These are phyloP conservation scores for Fusarium sp. DNA, from an alignment of 2,329 filamentous ascomycete genomes.

Conservation along the genomic window DNA sequence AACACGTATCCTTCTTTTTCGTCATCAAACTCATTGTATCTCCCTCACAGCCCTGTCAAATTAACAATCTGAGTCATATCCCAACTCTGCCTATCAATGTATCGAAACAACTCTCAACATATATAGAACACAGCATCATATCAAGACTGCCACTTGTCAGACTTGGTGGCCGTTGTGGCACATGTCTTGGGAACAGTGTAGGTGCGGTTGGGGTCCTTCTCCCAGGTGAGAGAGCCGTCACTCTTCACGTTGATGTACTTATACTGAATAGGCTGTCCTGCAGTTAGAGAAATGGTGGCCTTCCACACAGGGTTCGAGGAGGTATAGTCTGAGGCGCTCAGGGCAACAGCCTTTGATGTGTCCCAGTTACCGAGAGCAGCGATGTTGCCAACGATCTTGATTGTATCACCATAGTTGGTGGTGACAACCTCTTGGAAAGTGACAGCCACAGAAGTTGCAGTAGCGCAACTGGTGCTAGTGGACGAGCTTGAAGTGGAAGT, in stretches of 20 bases:
- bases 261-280: slow-evolving; percentile 68
- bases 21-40: background rate
- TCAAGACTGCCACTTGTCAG: slow-evolving; percentile 45
- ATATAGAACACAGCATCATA: background rate
- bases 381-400: slow-evolving; percentile 71
- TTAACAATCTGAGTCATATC: background rate
- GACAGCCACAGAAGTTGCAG: slow-evolving; percentile 61
- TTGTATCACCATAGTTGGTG: slow-evolving; percentile 69
- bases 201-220: slow-evolving; percentile 65
- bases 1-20: background rate
- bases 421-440: slow-evolving; percentile 68
- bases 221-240: slow-evolving; percentile 69
- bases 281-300: slow-evolving; percentile 61
- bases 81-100: background rate
- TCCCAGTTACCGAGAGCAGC: slow-evolving; percentile 71
- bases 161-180: slow-evolving; percentile 39
- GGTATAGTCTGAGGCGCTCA: slow-evolving; percentile 69
- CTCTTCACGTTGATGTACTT: slow-evolving; percentile 72
- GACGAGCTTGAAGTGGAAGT: slow-evolving; percentile 35
- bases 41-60: background rate
- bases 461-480: slow-evolving; percentile 49
- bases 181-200: slow-evolving; percentile 48
- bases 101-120: background rate
- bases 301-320: slow-evolving; percentile 69
- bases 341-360: slow-evolving; percentile 59